Evolutionary conservation across 441 rosid species (phyloP).

Genomic region (Pelargonium fulgidum): DNA sequence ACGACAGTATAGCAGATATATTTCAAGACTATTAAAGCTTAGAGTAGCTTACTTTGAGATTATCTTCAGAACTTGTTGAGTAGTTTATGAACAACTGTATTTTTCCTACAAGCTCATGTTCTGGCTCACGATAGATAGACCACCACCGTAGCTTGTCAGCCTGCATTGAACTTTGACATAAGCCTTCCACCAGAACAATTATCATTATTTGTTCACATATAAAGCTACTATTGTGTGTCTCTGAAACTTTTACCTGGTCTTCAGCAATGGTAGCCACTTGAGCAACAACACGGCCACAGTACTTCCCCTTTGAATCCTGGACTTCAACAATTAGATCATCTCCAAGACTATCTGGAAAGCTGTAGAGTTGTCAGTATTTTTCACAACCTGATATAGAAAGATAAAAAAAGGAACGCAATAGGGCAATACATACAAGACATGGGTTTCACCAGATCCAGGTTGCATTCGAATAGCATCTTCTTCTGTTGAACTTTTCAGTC

Average conservation of each 20-base stretch:
- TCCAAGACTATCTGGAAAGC: conserved; percentile 94
- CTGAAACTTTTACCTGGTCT: conserved; percentile 51
- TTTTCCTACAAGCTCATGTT: conserved; percentile 84
- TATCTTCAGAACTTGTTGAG: conserved; percentile 78
- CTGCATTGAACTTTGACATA: conserved; percentile 44
- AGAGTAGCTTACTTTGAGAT: conserved; percentile 55
- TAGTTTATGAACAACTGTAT: conserved; percentile 75
- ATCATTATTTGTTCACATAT: conserved; percentile 12
- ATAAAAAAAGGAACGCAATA: conserved; percentile 3
- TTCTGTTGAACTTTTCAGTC: conserved; percentile 78
- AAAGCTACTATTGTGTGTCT: conserved; percentile 12
- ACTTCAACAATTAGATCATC: conserved; percentile 91
- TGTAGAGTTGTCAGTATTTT: conserved; percentile 40
- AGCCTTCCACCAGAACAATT: conserved; percentile 26
- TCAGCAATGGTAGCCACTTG: conserved; percentile 83
- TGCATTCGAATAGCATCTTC: conserved; percentile 77
- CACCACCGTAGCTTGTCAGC: conserved; percentile 93
- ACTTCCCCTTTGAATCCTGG: conserved; percentile 76
- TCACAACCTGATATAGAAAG: conserved; percentile 18
- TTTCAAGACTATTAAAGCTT: background rate
- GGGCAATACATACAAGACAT: conserved; percentile 64
- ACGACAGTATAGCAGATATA: background rate
- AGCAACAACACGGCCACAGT: conserved; percentile 84
- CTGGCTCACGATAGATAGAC: conserved; percentile 89
- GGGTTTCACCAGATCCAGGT: conserved; percentile 94